Percentiles rank a stretch among this genome's conserved stretches.
phyloP scores from a whole-genome alignment of 345 rosid genomes.

The Lepidium didymum region DNA sequence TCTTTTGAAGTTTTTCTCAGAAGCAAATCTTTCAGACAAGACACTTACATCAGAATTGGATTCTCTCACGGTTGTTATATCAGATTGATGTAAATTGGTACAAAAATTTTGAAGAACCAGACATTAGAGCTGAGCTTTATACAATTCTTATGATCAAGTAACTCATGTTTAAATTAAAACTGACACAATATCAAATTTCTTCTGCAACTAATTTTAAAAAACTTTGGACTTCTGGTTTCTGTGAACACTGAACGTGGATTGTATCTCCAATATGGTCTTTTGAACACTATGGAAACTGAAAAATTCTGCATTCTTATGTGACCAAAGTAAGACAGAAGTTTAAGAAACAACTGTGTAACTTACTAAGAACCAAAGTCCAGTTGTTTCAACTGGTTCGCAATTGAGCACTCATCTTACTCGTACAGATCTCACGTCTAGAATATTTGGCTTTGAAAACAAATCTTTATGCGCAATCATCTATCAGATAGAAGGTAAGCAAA shows the following conservation, averaged over 20 bases:
- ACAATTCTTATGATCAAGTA: neutral
- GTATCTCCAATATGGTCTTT: neutral
- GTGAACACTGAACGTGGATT: neutral
- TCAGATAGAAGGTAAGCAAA: neutral
- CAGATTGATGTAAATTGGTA: neutral
- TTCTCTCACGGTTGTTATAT: neutral
- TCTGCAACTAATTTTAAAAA: neutral
- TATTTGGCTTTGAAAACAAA: neutral
- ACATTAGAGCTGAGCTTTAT: neutral
- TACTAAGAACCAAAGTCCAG: too few relatives aligned
- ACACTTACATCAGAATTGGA: neutral
- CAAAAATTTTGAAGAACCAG: neutral
- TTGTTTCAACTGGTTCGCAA: too few relatives aligned
- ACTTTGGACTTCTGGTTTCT: neutral
- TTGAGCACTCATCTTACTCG: neutral
- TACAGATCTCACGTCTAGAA: neutral
- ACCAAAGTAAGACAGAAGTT: neutral
- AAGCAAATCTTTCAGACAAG: constrained; percentile 9
- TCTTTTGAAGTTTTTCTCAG: neutral
- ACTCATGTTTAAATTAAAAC: constrained; percentile 1
- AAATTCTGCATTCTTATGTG: neutral
- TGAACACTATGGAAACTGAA: neutral
- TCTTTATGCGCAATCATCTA: neutral
- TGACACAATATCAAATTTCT: neutral
- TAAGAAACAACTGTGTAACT: too few relatives aligned